These are phyloP conservation scores for Haplosporangium sp. DNA, from an alignment of 371 early-diverging fungal genomes.

Conservation along the genomic window DNA sequence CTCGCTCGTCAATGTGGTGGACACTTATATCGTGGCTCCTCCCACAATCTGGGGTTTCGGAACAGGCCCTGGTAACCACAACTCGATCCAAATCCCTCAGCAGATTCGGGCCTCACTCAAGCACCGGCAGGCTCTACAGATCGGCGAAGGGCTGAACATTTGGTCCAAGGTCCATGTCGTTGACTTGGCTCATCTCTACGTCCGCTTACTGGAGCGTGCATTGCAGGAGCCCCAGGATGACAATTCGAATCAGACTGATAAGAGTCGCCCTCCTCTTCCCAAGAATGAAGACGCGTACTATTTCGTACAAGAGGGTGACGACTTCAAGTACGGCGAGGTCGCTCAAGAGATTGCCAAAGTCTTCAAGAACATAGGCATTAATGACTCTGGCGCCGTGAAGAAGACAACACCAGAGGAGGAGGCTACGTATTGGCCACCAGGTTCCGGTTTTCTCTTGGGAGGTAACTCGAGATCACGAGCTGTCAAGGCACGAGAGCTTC, in stretches of 20 bases:
- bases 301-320: conserved; percentile 54
- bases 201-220: conserved; percentile 37
- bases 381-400: conserved; percentile 13
- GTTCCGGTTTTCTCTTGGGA: conserved; percentile 12
- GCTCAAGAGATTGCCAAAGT: conserved; percentile 40
- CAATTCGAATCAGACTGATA: background rate
- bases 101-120: conserved; percentile 26
- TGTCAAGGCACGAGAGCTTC: conserved; percentile 26
- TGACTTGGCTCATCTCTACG: conserved; percentile 49
- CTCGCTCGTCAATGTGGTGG: conserved; percentile 18
- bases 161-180: conserved; percentile 56
- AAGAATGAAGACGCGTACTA: conserved; percentile 55
- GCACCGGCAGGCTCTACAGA: conserved; percentile 31
- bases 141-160: conserved; percentile 50
- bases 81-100: conserved; percentile 51
- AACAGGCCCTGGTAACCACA: conserved; percentile 42
- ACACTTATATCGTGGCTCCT: conserved; percentile 54
- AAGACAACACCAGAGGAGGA: conserved; percentile 20
- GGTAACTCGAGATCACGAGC: conserved; percentile 42
- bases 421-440: conserved; percentile 12
- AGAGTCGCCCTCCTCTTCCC: conserved; percentile 11
- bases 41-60: conserved; percentile 52
- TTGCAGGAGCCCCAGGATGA: conserved; percentile 43
- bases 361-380: conserved; percentile 26
- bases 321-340: conserved; percentile 42